These are phyloP conservation scores for Daldinia concentrica DNA, from an alignment of 495 filamentous ascomycete genomes.

Conservation along the genomic window DNA sequence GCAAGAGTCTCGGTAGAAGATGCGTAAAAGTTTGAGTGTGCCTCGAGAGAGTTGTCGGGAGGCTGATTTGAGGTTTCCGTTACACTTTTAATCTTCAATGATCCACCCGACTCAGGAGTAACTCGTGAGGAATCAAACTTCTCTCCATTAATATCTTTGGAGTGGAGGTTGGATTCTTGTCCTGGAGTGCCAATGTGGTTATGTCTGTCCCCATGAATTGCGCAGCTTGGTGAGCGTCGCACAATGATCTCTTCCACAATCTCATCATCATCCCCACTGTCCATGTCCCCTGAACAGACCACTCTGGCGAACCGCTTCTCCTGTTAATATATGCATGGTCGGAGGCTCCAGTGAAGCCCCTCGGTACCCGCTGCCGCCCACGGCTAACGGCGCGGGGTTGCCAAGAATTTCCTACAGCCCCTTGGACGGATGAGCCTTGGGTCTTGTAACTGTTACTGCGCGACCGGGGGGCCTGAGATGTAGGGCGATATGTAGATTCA, in stretches of 20 bases:
- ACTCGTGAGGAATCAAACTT: neutral
- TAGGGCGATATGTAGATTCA: constrained; percentile 4
- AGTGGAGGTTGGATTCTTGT: neutral
- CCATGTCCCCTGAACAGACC: constrained; percentile 2
- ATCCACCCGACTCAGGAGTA: neutral
- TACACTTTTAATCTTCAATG: neutral
- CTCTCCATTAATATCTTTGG: neutral
- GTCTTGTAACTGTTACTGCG: constrained; percentile 9
- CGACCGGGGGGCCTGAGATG: neutral
- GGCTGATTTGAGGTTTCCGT: neutral
- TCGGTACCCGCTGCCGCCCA: constrained; percentile 8
- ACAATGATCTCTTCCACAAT: constrained; percentile 24
- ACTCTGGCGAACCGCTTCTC: constrained; percentile 1
- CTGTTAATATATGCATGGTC: neutral
- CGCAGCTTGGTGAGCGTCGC: constrained; percentile 17
- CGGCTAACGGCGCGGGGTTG: constrained; percentile 10
- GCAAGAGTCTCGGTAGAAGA: neutral
- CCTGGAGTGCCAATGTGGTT: neutral
- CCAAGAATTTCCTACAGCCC: neutral
- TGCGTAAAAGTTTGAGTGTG: neutral
- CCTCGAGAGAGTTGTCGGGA: neutral
- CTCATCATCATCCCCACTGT: constrained; percentile 15
- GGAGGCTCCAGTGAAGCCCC: neutral
- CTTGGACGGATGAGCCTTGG: neutral
- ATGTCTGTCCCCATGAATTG: constrained; percentile 13